These are phyloP conservation scores for Saprolegnia parasitica DNA, from an alignment of 352 stramenopile genomes.

Conservation along the genomic window DNA sequence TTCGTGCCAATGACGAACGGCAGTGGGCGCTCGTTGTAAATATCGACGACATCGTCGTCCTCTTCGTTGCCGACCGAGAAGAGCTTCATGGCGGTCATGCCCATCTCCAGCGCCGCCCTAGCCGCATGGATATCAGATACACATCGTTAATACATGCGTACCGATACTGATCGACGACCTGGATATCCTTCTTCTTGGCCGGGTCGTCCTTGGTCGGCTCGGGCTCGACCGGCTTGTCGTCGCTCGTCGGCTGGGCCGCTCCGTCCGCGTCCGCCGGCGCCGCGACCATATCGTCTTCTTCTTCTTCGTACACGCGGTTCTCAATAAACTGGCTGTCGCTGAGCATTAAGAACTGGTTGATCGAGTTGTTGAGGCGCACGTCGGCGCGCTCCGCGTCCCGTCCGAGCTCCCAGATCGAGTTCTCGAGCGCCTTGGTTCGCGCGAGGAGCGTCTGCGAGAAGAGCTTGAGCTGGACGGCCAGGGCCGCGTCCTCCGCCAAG, in stretches of 20 bases:
- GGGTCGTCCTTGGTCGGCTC: slow-evolving; percentile 33
- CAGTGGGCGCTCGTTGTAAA: slow-evolving; percentile 84
- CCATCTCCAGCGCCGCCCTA: slow-evolving; percentile 67
- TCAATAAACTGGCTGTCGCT: slow-evolving; percentile 87
- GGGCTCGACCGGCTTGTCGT: slow-evolving; percentile 13
- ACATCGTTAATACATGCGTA: background rate
- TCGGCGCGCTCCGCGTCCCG: slow-evolving; percentile 60
- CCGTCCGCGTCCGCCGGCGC: slow-evolving; percentile 10
- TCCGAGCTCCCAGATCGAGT: slow-evolving; percentile 62
- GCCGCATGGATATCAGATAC: background rate
- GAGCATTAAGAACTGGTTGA: slow-evolving; percentile 85
- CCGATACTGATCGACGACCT: slow-evolving; percentile 28
- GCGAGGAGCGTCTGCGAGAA: slow-evolving; percentile 66
- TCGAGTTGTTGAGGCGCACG: slow-evolving; percentile 75
- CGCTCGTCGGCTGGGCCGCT: background rate
- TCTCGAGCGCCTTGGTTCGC: slow-evolving; percentile 67
- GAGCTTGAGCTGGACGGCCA: slow-evolving; percentile 38
- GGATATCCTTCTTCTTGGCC: slow-evolving; percentile 31
- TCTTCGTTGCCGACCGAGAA: slow-evolving; percentile 79
- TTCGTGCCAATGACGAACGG: slow-evolving; percentile 84
- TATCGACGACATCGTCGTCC: slow-evolving; percentile 69
- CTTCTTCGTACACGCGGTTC: slow-evolving; percentile 85
- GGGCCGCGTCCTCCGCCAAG: slow-evolving; percentile 29
- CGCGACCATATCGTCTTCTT: slow-evolving; percentile 58
- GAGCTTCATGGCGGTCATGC: slow-evolving; percentile 76